phyloP scores from a whole-genome alignment of 345 rosid genomes.

The Rubroshorea leprosula region DNA sequence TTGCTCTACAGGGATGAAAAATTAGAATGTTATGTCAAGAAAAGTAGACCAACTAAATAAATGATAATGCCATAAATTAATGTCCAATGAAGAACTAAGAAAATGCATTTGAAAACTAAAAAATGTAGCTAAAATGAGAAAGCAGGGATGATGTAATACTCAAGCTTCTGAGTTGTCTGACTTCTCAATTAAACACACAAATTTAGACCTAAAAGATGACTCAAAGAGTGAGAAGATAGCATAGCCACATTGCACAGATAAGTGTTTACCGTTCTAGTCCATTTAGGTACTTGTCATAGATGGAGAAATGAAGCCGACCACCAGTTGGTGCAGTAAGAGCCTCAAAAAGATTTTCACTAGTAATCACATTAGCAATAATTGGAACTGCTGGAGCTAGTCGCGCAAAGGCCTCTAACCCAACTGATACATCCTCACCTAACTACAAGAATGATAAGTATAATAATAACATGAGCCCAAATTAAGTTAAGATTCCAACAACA shows the following conservation, averaged over 20 bases:
- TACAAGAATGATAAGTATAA: conserved; percentile 21
- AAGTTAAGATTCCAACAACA: not conserved
- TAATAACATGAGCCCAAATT: not conserved
- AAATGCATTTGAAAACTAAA: not conserved
- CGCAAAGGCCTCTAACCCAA: conserved; percentile 82
- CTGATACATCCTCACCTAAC: conserved; percentile 74
- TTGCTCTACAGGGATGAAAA: conserved; percentile 43
- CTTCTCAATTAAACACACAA: not conserved
- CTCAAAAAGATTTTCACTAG: conserved; percentile 80
- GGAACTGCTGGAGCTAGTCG: conserved; percentile 91
- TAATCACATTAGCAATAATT: conserved; percentile 67
- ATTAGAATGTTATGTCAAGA: conserved; percentile 9
- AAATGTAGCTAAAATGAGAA: too few species aligned
- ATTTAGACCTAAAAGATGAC: not conserved
- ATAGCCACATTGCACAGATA: conserved; percentile 8
- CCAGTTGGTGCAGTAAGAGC: conserved; percentile 59
- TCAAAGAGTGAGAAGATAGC: not conserved
- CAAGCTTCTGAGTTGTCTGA: too few species aligned
- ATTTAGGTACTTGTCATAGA: conserved; percentile 72
- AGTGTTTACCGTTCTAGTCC: conserved; percentile 67
- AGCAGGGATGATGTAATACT: too few species aligned
- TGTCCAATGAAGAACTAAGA: not conserved
- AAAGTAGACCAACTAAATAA: not conserved
- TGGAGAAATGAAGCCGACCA: conserved; percentile 66
- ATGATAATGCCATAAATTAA: conserved; percentile 2